Conservation (phyloP, 805 yeast genomes). For the Wickerhamomyces tratensis region DNA sequence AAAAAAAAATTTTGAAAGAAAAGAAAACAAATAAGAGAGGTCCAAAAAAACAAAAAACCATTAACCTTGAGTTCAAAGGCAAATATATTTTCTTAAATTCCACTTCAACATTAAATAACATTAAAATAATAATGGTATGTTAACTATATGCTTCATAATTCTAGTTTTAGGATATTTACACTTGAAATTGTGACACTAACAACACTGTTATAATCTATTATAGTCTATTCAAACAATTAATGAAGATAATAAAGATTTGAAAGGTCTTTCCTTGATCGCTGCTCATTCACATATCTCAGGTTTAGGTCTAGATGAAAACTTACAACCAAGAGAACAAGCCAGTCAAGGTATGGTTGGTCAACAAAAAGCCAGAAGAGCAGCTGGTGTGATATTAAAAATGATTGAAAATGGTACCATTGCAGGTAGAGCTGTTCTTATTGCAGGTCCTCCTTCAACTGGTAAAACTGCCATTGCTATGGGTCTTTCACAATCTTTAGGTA, state of each 20-base stretch:
- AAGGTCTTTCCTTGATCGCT: constrained; percentile 74
- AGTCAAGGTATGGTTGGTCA: constrained; percentile 98
- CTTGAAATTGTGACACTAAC: too few species aligned
- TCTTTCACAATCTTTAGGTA: constrained; percentile 58
- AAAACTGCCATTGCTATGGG: constrained; percentile 99
- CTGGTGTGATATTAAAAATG: constrained; percentile 89
- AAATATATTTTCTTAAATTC: too few species aligned
- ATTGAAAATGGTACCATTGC: constrained; percentile 92
- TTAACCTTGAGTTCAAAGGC: too few species aligned
- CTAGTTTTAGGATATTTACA: too few species aligned
- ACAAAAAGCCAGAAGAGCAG: constrained; percentile 88
- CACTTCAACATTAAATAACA: too few species aligned
- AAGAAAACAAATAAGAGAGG: too few species aligned
- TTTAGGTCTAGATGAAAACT: constrained; percentile 86
- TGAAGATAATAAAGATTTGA: constrained; percentile 34
- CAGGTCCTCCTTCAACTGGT: constrained; percentile 99
- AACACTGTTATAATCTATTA: too few species aligned
- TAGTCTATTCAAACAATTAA: constrained; percentile 33
- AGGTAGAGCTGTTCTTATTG: constrained; percentile 90
- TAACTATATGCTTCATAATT: too few species aligned
- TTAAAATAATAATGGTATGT: too few species aligned
- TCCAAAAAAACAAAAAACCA: too few species aligned
- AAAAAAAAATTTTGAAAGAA: too few species aligned
- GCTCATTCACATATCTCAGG: constrained; percentile 99
- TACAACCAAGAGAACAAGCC: constrained; percentile 65